These are phyloP conservation scores for Discostella stelligeroides DNA, from an alignment of 108 stramenopile species.

Conservation along the genomic window DNA sequence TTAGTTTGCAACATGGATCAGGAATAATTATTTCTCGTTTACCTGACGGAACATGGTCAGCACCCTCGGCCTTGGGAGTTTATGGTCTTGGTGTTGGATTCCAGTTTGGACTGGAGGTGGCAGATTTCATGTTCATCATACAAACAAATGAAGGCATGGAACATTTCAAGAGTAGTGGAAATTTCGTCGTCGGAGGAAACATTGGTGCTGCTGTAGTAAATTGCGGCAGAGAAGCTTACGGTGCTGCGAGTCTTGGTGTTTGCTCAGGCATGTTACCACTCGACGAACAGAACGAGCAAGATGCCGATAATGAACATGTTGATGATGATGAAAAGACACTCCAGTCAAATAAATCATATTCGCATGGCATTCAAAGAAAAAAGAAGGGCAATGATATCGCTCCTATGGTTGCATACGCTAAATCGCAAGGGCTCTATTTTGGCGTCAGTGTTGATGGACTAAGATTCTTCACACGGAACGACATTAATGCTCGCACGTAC, in stretches of 20 bases:
- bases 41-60: conserved; percentile 87
- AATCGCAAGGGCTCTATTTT: conserved; percentile 84
- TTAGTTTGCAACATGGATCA: conserved; percentile 77
- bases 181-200: conserved; percentile 79
- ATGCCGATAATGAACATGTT: conserved; percentile 53
- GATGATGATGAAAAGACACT: conserved; percentile 26
- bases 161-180: conserved; percentile 77
- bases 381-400: conserved; percentile 56
- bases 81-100: conserved; percentile 82
- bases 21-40: conserved; percentile 84
- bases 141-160: conserved; percentile 83
- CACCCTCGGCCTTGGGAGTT: conserved; percentile 86
- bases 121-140: conserved; percentile 85
- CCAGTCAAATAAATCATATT: conserved; percentile 12
- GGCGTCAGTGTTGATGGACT: conserved; percentile 87
- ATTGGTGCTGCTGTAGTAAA: conserved; percentile 80
- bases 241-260: conserved; percentile 74
- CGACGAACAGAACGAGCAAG: conserved; percentile 57
- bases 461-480: conserved; percentile 74
- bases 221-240: conserved; percentile 80
- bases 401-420: conserved; percentile 88
- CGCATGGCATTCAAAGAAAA: conserved; percentile 12
- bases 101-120: conserved; percentile 87
- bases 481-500: conserved; percentile 80
- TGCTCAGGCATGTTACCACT: conserved; percentile 35